Evolutionary conservation across 495 filamentous ascomycete species (phyloP).

Genomic region (Recurvomyces mirabilis): DNA sequence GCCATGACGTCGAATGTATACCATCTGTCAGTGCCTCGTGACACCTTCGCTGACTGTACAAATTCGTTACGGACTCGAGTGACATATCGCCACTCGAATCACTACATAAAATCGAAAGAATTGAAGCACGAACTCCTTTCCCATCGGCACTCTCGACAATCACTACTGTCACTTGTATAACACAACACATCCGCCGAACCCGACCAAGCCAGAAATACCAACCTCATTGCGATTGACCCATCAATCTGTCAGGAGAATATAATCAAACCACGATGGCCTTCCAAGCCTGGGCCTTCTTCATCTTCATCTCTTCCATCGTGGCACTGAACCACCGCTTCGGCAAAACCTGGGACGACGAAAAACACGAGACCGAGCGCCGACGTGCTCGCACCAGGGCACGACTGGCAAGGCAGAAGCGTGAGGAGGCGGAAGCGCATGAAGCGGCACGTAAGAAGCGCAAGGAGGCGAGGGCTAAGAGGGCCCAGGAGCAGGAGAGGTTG

Average conservation of each 20-base stretch:
- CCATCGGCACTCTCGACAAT: too few species aligned
- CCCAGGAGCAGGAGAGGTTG: conserved; percentile 6
- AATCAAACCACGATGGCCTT: conserved; percentile 5
- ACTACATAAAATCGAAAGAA: too few species aligned
- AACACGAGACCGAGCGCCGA: not conserved
- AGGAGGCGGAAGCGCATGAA: conserved; percentile 3
- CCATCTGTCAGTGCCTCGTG: too few species aligned
- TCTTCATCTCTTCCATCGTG: conserved; percentile 5
- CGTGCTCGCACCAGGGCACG: not conserved
- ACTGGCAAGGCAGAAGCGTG: not conserved
- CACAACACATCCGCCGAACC: too few species aligned
- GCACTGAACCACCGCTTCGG: conserved; percentile 8
- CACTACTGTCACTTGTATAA: not conserved
- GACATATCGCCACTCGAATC: too few species aligned
- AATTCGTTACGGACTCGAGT: too few species aligned
- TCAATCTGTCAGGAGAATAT: too few species aligned
- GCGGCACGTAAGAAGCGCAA: not conserved
- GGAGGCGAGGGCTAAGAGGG: not conserved
- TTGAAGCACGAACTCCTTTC: too few species aligned
- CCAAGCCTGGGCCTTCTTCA: conserved; percentile 1
- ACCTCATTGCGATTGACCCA: too few species aligned
- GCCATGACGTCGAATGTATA: too few species aligned
- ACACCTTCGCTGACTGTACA: too few species aligned
- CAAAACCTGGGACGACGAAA: conserved; percentile 7
- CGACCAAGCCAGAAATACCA: too few species aligned